phyloP scores from a whole-genome alignment of 805 yeast genomes.

The Sugiyamaella mastotermitis region DNA sequence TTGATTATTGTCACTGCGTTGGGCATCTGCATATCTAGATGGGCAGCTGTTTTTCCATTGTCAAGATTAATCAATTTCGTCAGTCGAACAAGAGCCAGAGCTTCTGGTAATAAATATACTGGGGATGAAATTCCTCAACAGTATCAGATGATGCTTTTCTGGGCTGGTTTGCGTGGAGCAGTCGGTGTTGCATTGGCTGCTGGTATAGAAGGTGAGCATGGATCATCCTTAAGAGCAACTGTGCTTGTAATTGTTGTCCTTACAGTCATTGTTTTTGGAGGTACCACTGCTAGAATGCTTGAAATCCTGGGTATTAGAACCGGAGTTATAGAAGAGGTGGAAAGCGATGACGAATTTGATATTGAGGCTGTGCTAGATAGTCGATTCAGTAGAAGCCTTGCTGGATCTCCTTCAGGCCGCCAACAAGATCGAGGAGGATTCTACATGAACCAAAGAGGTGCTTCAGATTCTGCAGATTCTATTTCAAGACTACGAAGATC shows the following conservation, averaged over 20 bases:
- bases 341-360: conserved; percentile 92
- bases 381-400: neutral
- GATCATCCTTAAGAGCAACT: conserved; percentile 83
- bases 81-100: conserved; percentile 46
- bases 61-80: conserved; percentile 80
- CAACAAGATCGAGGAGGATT: neutral
- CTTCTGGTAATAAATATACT: neutral
- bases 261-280: conserved; percentile 94
- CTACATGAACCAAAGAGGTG: conserved; percentile 2
- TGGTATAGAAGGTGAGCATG: conserved; percentile 93
- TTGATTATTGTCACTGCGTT: conserved; percentile 83
- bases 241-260: conserved; percentile 94
- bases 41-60: conserved; percentile 96
- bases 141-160: conserved; percentile 97
- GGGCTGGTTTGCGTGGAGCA: conserved; percentile 99
- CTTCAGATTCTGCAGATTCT: conserved; percentile 6
- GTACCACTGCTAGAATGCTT: conserved; percentile 97
- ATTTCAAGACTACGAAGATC: conserved; percentile 12
- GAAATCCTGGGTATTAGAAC: conserved; percentile 90
- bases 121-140: conserved; percentile 91
- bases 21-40: conserved; percentile 89
- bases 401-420: neutral
- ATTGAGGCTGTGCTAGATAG: conserved; percentile 50
- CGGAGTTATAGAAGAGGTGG: conserved; percentile 79
- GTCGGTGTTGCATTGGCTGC: conserved; percentile 98